These are phyloP conservation scores for Rhododendron williamsianum DNA, from an alignment of 148 eudicot species.

Conservation along the genomic window DNA sequence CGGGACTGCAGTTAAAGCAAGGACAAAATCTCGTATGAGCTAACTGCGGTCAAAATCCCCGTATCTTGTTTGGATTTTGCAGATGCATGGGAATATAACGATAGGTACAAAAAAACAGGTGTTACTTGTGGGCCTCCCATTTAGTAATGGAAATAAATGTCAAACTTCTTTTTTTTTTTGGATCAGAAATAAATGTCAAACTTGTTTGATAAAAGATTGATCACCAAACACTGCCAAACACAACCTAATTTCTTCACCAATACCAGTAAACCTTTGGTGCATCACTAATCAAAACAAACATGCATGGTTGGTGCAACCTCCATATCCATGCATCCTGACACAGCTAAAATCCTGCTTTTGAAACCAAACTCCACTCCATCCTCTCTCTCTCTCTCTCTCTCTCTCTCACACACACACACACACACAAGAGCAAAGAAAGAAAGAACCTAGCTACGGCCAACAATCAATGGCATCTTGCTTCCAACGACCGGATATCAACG, in stretches of 20 bases:
- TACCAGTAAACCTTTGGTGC: not conserved
- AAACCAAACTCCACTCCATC: not conserved
- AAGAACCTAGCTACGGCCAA: not conserved
- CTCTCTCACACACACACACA: not conserved
- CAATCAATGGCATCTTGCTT: slow-evolving; percentile 52
- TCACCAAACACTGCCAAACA: slow-evolving; percentile 49
- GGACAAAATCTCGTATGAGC: not conserved
- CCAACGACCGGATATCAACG: slow-evolving; percentile 34
- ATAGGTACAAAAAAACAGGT: not conserved
- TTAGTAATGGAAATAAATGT: not conserved
- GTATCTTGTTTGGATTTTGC: not conserved
- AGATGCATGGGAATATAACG: not conserved
- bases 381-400: not conserved
- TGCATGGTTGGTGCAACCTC: slow-evolving; percentile 38
- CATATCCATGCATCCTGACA: slow-evolving; percentile 1
- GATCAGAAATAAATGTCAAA: not conserved
- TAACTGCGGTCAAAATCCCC: not conserved
- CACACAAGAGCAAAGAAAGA: not conserved
- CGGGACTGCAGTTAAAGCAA: not conserved
- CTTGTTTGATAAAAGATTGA: slow-evolving; percentile 10
- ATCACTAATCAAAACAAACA: slow-evolving; percentile 5
- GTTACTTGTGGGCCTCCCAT: not conserved
- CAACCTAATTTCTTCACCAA: slow-evolving; percentile 7
- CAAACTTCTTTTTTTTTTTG: not conserved
- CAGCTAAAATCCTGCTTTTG: not conserved